A percentile compares a stretch with the other conserved stretches of the same genome.
Conservation (phyloP, 768 basidiomycete species). For the Lactifluus hygrophoroides region DNA sequence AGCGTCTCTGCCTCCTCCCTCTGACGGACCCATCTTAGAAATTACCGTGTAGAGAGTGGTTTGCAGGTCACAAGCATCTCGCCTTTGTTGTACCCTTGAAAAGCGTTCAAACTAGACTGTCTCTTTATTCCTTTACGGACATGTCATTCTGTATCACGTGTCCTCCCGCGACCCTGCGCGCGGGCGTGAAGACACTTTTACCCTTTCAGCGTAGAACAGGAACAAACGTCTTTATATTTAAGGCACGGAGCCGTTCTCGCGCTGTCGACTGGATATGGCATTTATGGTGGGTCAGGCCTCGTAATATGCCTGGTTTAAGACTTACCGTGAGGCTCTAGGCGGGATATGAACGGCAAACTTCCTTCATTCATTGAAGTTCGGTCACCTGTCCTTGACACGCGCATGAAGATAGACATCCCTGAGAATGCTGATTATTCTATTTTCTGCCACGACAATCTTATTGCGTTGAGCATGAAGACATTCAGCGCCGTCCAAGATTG, state of each 20-base stretch:
- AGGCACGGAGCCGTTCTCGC: conserved; percentile 65
- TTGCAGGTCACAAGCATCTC: conserved; percentile 67
- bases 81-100: conserved; percentile 70
- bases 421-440: conserved; percentile 34
- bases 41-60: conserved; percentile 58
- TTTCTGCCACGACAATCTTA: conserved; percentile 54
- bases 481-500: conserved; percentile 52
- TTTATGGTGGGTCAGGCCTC: conserved; percentile 46
- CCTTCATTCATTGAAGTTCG: conserved; percentile 62
- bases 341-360: conserved; percentile 60
- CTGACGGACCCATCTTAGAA: conserved; percentile 30
- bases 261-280: conserved; percentile 89
- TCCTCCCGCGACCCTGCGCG: conserved; percentile 41
- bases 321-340: conserved; percentile 36
- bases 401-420: conserved; percentile 56
- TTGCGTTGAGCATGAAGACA: conserved; percentile 51
- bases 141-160: conserved; percentile 73
- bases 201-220: conserved; percentile 52
- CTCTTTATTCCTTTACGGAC: conserved; percentile 82
- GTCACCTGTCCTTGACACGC: conserved; percentile 58
- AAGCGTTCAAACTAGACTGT: conserved; percentile 55
- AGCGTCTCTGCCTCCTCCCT: not conserved
- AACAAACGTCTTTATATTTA: conserved; percentile 83
- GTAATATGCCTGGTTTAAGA: not conserved
- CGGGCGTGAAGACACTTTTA: conserved; percentile 35